These are phyloP conservation scores for Kodamaea laetipori DNA, from an alignment of 805 yeast genomes.

Conservation along the genomic window DNA sequence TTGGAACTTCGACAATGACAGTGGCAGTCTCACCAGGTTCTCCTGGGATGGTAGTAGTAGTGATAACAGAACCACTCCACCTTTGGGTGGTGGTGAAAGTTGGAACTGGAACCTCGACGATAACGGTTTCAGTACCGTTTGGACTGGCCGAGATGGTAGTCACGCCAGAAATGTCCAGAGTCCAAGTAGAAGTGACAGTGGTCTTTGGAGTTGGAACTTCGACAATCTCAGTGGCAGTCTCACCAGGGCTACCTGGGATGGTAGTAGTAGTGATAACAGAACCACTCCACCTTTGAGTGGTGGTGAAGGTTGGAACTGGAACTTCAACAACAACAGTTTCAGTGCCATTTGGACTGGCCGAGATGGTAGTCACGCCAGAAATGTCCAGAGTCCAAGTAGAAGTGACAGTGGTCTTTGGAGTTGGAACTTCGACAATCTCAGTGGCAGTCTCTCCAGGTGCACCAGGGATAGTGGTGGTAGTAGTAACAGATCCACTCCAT, in stretches of 20 bases:
- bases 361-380: conserved; percentile 14
- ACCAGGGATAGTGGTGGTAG: conserved; percentile 8
- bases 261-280: conserved; percentile 25
- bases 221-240: conserved; percentile 9
- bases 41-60: conserved; percentile 10
- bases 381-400: conserved; percentile 13
- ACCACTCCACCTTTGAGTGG: conserved; percentile 10
- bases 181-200: conserved; percentile 13
- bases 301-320: conserved; percentile 12
- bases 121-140: conserved; percentile 17
- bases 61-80: conserved; percentile 14
- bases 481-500: conserved; percentile 14
- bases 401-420: conserved; percentile 12
- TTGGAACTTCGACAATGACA: conserved; percentile 18
- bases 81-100: conserved; percentile 13
- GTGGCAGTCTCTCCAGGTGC: conserved; percentile 10
- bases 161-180: conserved; percentile 3
- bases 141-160: conserved; percentile 7
- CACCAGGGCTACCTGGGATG: conserved; percentile 18
- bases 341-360: conserved; percentile 13
- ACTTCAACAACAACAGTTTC: conserved; percentile 17
- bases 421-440: conserved; percentile 18
- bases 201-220: conserved; percentile 8
- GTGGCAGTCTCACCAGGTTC: conserved; percentile 12
- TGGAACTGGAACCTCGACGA: conserved; percentile 18